These are phyloP conservation scores for Lentithecium fluviatile DNA, from an alignment of 495 filamentous ascomycete genomes.

Conservation along the genomic window DNA sequence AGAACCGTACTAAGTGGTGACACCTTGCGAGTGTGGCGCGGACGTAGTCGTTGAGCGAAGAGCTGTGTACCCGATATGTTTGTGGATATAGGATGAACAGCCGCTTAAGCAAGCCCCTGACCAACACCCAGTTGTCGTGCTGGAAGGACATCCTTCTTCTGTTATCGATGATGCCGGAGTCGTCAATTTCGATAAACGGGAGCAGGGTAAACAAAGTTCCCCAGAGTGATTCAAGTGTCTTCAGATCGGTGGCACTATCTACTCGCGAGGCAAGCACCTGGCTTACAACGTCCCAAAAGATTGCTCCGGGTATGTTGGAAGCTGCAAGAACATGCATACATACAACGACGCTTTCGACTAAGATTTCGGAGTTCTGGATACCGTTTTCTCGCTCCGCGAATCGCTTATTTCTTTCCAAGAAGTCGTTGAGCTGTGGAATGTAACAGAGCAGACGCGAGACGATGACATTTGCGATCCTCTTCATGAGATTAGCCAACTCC, in stretches of 20 bases:
- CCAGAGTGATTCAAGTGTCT: conserved; percentile 69
- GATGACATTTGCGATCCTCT: conserved; percentile 11
- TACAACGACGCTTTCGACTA: conserved; percentile 66
- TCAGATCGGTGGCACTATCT: conserved; percentile 51
- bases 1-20: conserved; percentile 71
- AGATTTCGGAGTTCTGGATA: conserved; percentile 57
- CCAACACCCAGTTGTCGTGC: conserved; percentile 70
- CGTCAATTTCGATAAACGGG: conserved; percentile 75
- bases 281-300: conserved; percentile 62
- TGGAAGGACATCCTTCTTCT: conserved; percentile 54
- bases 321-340: conserved; percentile 58
- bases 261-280: conserved; percentile 44
- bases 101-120: conserved; percentile 63
- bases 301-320: conserved; percentile 45
- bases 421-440: conserved; percentile 47
- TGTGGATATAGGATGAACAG: conserved; percentile 64
- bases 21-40: conserved; percentile 72
- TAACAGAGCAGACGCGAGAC: conserved; percentile 23
- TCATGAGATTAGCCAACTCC: conserved; percentile 9
- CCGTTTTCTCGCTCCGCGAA: conserved; percentile 60
- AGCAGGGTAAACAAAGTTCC: conserved; percentile 68
- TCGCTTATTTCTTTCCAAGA: conserved; percentile 63
- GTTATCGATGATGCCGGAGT: conserved; percentile 57
- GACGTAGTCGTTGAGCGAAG: conserved; percentile 79
- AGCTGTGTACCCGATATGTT: conserved; percentile 53